Percentiles rank a stretch among this genome's conserved stretches.
Conservation (phyloP, 2,329 filamentous ascomycete species). For the Pseudopyricularia javanii region DNA sequence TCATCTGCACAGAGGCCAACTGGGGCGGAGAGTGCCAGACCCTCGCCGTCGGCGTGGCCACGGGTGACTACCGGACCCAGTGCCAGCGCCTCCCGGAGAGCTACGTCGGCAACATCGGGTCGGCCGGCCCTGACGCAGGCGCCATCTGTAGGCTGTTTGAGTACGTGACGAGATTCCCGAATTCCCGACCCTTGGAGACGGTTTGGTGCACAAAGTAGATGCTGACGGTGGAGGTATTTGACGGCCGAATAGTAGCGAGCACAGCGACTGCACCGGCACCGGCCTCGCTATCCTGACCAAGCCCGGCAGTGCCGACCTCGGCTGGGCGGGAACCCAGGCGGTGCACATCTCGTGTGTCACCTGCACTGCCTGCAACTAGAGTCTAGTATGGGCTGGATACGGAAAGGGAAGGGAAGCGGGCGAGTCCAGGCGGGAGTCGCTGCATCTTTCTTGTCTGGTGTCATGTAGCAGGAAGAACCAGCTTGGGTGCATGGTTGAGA, state of each 20-base stretch:
- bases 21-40: not conserved
- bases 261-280: slow-evolving; percentile 1
- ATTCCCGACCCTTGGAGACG: too few relatives aligned
- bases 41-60: not conserved
- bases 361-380: slow-evolving; percentile 2
- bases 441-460: too few relatives aligned
- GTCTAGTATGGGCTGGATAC: not conserved
- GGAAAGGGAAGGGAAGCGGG: too few relatives aligned
- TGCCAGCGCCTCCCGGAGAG: slow-evolving; percentile 1
- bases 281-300: not conserved
- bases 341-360: slow-evolving; percentile 1
- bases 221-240: not conserved
- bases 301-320: not conserved
- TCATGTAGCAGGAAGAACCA: too few relatives aligned
- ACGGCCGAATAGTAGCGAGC: not conserved
- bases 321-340: not conserved
- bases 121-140: not conserved
- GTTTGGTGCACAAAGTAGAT: too few relatives aligned
- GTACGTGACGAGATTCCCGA: not conserved
- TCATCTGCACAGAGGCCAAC: not conserved
- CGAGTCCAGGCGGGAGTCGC: too few relatives aligned
- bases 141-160: slow-evolving; percentile 2
- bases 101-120: not conserved
- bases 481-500: too few relatives aligned
- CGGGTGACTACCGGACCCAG: not conserved